Evolutionary conservation across 2,329 filamentous ascomycete species (phyloP), one percentile per base, ranked within the genome.

Genomic region (Paracoccidioides lutzii): DNA sequence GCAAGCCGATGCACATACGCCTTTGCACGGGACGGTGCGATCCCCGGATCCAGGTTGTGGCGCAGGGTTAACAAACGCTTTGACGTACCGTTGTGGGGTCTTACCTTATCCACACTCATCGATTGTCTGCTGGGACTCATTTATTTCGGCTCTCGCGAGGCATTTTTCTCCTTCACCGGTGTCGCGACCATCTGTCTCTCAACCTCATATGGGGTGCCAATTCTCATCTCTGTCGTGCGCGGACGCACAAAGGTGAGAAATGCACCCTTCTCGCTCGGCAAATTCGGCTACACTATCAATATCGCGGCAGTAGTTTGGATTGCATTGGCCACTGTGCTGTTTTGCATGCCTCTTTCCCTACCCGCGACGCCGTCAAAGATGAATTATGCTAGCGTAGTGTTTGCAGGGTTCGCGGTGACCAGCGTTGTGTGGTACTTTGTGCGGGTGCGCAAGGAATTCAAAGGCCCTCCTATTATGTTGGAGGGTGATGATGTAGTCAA

Each of bases 121-220:
- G 82, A 87, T 67, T 85, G 81, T 61, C 71, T 90, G 9, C 76
- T 90, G 0, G 87, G 86, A 0, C 76, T 87, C 60, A 89, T 90
- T 68, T 90, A 88, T 72, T 88, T 90, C 60, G 87, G 87, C 8
- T 87, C 83, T 1, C 79, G 81, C 0, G 84, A 85, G 0, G 87
- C 87, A 0, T 90, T 90, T 73, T 86, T 85, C 74, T 84, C 82
- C 8, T 90, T 90, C 69, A 90, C 86, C 0, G 85, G 86, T 33
- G 85, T 89, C 0, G 87, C 86, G 1, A 90, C 86, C 4, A 89
- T 90, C 66, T 89, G 85, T 60, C 78, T 90, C 0, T 85, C 82
- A 0, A 82, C 83, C 3, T 88, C 84, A 0, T 90, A 90, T 67
- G 85, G 83, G 12, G 76, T 89, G 14, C 87, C 87, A 0, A 88